Evolutionary conservation across 305 asterid genomes (phyloP).

Genomic region (Fraxinus sp.): DNA sequence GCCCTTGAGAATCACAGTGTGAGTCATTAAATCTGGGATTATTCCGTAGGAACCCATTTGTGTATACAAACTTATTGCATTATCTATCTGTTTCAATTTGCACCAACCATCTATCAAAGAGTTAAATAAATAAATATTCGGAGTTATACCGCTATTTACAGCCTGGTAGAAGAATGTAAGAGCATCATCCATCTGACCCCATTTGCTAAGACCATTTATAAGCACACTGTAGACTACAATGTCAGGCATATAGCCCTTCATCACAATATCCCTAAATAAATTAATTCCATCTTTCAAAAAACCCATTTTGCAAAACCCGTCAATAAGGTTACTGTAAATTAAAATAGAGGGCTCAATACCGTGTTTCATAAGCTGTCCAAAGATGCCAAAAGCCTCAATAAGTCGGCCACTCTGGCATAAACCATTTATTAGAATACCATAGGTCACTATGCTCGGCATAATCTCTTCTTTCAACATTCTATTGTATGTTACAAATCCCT

Average conservation of each 20-base stretch:
- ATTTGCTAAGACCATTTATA: constrained; percentile 34
- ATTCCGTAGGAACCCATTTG: constrained; percentile 30
- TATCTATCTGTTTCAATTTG: constrained; percentile 32
- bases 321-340: constrained; percentile 33
- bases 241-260: constrained; percentile 34
- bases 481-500: constrained; percentile 28
- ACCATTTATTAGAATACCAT: constrained; percentile 39
- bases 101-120: constrained; percentile 43
- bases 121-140: constrained; percentile 35
- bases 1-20: constrained; percentile 32
- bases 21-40: constrained; percentile 40
- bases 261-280: constrained; percentile 31
- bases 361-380: constrained; percentile 31
- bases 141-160: constrained; percentile 29
- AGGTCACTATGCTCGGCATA: constrained; percentile 34
- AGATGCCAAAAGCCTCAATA: constrained; percentile 37
- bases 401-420: constrained; percentile 33
- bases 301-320: constrained; percentile 39
- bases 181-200: constrained; percentile 35
- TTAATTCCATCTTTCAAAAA: constrained; percentile 29
- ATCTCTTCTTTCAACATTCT: constrained; percentile 40
- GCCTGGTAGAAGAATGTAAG: constrained; percentile 32
- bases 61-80: constrained; percentile 25
- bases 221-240: constrained; percentile 25
- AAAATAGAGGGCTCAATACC: constrained; percentile 34